These are phyloP conservation scores for Daldinia sp. DNA, from an alignment of 2,329 filamentous ascomycete genomes.

Conservation along the genomic window DNA sequence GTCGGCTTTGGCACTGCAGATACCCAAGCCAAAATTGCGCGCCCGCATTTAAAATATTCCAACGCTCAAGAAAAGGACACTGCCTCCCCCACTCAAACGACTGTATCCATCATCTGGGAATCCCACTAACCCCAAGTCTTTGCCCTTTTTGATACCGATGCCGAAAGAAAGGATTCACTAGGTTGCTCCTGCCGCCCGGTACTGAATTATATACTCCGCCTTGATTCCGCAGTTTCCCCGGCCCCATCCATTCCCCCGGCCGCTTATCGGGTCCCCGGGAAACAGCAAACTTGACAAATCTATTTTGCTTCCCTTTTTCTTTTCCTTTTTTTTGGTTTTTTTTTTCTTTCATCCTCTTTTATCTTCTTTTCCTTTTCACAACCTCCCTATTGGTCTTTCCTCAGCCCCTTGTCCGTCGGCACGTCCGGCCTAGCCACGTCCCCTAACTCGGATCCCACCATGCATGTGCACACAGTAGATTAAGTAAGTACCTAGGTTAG, in stretches of 20 bases:
- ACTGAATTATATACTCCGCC: background rate
- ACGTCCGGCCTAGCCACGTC: background rate
- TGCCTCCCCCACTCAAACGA: background rate
- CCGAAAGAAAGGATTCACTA: conserved; percentile 3
- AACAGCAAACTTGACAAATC: background rate
- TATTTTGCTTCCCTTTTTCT: background rate
- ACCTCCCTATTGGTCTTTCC: too few species aligned
- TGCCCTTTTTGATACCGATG: conserved; percentile 19
- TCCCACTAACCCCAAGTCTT: background rate
- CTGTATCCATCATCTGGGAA: background rate
- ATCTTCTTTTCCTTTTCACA: background rate
- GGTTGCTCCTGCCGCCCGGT: conserved; percentile 9
- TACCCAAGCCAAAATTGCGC: background rate
- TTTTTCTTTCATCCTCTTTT: background rate
- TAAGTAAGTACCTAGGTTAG: too few species aligned
- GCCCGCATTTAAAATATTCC: background rate
- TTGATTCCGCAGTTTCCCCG: conserved; percentile 2
- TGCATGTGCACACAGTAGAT: background rate
- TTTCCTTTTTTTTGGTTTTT: background rate
- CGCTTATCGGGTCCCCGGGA: background rate
- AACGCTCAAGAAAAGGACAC: background rate
- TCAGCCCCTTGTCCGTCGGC: background rate
- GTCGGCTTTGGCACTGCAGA: background rate
- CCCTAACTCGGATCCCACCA: background rate
- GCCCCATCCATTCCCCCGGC: conserved; percentile 6